phyloP scores from a whole-genome alignment of 768 basidiomycete species.

The Cyathus striatus region DNA sequence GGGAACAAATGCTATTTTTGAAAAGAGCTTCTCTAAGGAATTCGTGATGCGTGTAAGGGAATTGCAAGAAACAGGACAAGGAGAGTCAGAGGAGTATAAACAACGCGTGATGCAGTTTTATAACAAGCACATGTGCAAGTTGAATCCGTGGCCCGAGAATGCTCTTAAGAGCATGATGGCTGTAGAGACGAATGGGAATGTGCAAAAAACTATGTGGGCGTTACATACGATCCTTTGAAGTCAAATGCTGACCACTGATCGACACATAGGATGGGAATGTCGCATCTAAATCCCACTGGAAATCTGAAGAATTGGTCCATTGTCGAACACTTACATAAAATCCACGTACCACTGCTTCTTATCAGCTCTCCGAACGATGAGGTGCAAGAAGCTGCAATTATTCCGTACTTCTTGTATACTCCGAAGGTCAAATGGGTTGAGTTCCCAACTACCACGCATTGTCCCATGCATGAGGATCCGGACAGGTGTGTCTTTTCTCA shows the following conservation, averaged over 20 bases:
- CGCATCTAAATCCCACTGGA: constrained; percentile 23
- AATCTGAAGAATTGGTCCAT: constrained; percentile 16
- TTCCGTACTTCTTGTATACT: constrained; percentile 17
- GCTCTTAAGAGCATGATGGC: constrained; percentile 17
- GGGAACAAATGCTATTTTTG: constrained; percentile 17
- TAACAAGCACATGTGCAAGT: constrained; percentile 24
- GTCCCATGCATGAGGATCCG: constrained; percentile 15
- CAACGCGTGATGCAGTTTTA: constrained; percentile 21
- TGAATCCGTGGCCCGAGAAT: constrained; percentile 27
- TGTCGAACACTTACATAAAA: constrained; percentile 14
- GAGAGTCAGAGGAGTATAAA: constrained; percentile 21
- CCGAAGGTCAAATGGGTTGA: constrained; percentile 29
- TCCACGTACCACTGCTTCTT: constrained; percentile 15
- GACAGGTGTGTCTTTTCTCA: constrained; percentile 8
- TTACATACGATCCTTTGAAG: neutral
- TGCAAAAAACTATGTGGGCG: constrained; percentile 26
- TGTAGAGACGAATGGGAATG: constrained; percentile 21
- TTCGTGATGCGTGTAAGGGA: constrained; percentile 19
- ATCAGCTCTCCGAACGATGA: constrained; percentile 10
- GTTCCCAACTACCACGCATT: constrained; percentile 22
- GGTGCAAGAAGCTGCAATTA: constrained; percentile 12
- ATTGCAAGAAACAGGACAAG: constrained; percentile 19
- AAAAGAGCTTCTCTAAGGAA: constrained; percentile 18
- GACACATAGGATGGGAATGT: constrained; percentile 25
- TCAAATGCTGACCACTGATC: neutral